Conservation (phyloP, 2,329 filamentous ascomycete genomes). For the Calonectria ilicicola region DNA sequence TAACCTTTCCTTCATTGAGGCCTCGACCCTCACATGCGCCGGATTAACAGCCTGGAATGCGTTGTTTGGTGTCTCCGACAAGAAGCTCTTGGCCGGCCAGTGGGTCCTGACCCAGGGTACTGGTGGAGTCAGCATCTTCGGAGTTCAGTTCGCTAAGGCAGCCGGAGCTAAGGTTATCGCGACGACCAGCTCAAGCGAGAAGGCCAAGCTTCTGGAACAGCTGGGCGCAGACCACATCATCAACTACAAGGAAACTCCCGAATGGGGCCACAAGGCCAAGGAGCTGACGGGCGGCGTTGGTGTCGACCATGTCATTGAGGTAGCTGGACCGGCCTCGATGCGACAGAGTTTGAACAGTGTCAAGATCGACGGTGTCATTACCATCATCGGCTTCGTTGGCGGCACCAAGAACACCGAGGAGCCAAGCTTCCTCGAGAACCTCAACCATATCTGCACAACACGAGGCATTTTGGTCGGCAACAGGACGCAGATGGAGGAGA, state of each 20-base stretch:
- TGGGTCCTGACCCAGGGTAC: constrained; percentile 77
- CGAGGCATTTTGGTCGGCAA: constrained; percentile 61
- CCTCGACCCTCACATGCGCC: constrained; percentile 70
- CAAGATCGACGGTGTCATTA: constrained; percentile 60
- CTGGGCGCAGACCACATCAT: constrained; percentile 63
- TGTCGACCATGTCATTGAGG: constrained; percentile 62
- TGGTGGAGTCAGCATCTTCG: constrained; percentile 76
- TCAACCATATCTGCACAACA: constrained; percentile 52
- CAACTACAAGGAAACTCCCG: constrained; percentile 60
- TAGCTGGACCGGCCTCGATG: constrained; percentile 58
- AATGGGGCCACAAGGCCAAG: constrained; percentile 60
- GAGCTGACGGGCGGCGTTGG: constrained; percentile 57
- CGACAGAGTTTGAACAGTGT: constrained; percentile 58
- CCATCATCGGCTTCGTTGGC: constrained; percentile 53
- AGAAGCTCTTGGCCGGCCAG: constrained; percentile 63
- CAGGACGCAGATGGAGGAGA: constrained; percentile 62
- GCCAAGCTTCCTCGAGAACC: constrained; percentile 49
- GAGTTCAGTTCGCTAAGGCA: constrained; percentile 67
- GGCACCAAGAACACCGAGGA: constrained; percentile 40
- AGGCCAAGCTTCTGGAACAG: constrained; percentile 56
- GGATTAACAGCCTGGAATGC: constrained; percentile 76
- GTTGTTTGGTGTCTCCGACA: constrained; percentile 66
- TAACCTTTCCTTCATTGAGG: constrained; percentile 65
- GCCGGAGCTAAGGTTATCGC: constrained; percentile 62
- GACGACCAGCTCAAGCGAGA: constrained; percentile 60